Conservation (phyloP, 805 yeast genomes). For the Yamadazyma kitorensis region DNA sequence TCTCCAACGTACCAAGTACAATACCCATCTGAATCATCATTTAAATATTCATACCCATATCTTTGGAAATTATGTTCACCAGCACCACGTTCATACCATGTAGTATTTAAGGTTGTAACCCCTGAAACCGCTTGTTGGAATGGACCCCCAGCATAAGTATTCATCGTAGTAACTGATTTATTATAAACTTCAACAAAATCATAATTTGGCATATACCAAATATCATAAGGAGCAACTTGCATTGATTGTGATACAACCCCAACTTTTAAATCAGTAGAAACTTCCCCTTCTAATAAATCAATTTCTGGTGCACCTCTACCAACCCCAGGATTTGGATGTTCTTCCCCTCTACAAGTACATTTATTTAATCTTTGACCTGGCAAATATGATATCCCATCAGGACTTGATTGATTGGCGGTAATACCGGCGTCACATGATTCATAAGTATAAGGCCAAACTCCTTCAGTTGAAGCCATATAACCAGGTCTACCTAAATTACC, state of each 20-base stretch:
- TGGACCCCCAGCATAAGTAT: conserved; percentile 89
- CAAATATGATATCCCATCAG: conserved; percentile 39
- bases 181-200: conserved; percentile 73
- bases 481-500: conserved; percentile 42
- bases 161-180: conserved; percentile 69
- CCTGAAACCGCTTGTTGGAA: conserved; percentile 91
- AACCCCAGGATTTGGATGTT: conserved; percentile 36
- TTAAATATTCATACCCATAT: conserved; percentile 74
- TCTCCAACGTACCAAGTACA: conserved; percentile 85
- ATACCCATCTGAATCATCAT: conserved; percentile 64
- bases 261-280: conserved; percentile 45
- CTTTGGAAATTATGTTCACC: conserved; percentile 57
- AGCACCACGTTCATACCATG: conserved; percentile 77
- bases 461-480: conserved; percentile 34
- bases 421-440: conserved; percentile 40
- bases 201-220: conserved; percentile 93
- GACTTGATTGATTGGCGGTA: conserved; percentile 39
- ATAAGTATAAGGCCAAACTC: conserved; percentile 42
- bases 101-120: conserved; percentile 68
- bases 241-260: conserved; percentile 89
- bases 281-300: conserved; percentile 86
- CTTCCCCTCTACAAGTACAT: conserved; percentile 36
- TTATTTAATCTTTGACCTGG: conserved; percentile 36
- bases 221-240: conserved; percentile 91
- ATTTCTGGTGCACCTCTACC: conserved; percentile 61